Evolutionary conservation across 441 rosid genomes (phyloP).

Genomic region (Erysimum pusillum): DNA sequence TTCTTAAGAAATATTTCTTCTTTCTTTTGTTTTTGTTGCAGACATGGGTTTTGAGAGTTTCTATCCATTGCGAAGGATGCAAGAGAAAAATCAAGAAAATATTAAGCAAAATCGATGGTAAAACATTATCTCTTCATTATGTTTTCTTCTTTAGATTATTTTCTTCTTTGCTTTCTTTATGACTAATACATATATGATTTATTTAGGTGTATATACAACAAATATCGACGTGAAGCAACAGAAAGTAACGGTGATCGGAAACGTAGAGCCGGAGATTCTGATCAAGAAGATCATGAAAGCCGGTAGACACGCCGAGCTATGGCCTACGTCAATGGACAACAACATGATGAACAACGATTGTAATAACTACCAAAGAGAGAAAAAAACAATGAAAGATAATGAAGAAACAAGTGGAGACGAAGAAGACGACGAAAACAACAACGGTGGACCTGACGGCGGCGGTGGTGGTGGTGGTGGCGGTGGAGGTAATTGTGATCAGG

Average conservation of each 20-base stretch:
- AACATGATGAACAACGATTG: constrained; percentile 35
- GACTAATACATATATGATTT: not conserved
- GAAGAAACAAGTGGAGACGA: constrained; percentile 56
- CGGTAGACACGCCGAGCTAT: constrained; percentile 85
- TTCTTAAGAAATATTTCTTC: not conserved
- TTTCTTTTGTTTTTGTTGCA: constrained; percentile 23
- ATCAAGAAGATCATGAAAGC: constrained; percentile 69
- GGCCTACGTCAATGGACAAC: constrained; percentile 59
- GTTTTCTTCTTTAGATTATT: not conserved
- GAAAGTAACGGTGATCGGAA: constrained; percentile 70
- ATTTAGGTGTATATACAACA: constrained; percentile 68
- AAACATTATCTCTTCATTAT: not conserved
- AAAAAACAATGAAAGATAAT: no score
- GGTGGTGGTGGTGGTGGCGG: constrained; percentile 46
- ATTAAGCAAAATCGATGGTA: constrained; percentile 73
- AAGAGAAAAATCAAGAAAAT: constrained; percentile 76
- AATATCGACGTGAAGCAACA: constrained; percentile 75
- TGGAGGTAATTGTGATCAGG: constrained; percentile 47
- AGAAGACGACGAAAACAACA: constrained; percentile 32
- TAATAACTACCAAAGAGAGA: no score
- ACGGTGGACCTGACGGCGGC: constrained; percentile 28
- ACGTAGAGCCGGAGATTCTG: constrained; percentile 65
- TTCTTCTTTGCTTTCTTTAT: not conserved
- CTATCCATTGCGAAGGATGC: constrained; percentile 88
- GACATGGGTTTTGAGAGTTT: constrained; percentile 76